These are phyloP conservation scores for Ophiobolus disseminans DNA, from an alignment of 2,329 filamentous ascomycete species.

Conservation along the genomic window DNA sequence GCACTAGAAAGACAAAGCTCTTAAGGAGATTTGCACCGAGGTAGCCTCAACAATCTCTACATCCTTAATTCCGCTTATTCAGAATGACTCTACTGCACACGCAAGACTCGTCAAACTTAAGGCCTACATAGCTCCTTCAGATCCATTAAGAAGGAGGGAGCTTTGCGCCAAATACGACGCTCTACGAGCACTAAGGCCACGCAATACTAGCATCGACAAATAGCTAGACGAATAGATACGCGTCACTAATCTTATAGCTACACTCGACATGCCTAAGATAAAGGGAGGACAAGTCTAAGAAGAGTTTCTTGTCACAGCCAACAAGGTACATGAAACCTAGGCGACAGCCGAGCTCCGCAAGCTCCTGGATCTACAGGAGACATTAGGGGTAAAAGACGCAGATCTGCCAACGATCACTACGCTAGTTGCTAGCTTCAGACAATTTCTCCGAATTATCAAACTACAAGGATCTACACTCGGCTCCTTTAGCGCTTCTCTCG, in stretches of 20 bases:
- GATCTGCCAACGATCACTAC: not conserved
- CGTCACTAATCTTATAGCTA: not conserved
- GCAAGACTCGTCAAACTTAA: not conserved
- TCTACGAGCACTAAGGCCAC: not conserved
- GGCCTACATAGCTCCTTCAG: not conserved
- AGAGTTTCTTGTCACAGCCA: slow-evolving; percentile 4
- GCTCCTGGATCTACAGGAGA: slow-evolving; percentile 2
- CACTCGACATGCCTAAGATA: not conserved
- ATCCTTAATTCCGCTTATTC: too few species aligned
- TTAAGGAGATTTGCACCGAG: too few species aligned
- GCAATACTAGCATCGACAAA: slow-evolving; percentile 2
- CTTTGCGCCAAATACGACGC: slow-evolving; percentile 1
- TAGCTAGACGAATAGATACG: slow-evolving; percentile 2
- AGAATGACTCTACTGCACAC: not conserved
- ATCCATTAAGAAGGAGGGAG: not conserved
- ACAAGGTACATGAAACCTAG: not conserved
- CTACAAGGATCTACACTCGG: not conserved
- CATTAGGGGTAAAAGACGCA: not conserved
- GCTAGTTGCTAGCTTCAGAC: not conserved
- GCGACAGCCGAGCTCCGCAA: not conserved
- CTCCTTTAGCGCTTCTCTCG: not conserved
- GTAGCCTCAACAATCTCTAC: too few species aligned
- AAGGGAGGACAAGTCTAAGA: not conserved
- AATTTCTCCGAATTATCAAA: not conserved
- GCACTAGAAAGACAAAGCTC: too few species aligned